Percentiles rank a stretch among this genome's conserved stretches.
Evolutionary conservation across 2,329 filamentous ascomycete genomes (phyloP).

Genomic region (Botrytis tulipae): DNA sequence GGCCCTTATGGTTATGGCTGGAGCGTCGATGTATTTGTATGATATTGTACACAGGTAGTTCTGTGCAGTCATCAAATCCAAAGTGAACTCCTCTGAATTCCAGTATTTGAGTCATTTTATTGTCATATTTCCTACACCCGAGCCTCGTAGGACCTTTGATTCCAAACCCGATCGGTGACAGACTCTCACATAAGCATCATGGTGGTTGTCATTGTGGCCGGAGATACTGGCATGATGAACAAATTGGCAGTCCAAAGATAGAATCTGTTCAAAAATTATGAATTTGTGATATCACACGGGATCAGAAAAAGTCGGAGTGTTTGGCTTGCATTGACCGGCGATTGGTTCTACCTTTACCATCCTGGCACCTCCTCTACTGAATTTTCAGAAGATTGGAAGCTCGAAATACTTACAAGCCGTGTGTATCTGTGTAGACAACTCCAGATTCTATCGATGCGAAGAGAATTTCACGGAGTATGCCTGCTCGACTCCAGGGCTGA

Average conservation of each 20-base stretch:
- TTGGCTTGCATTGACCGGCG: neutral
- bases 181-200: neutral
- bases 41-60: neutral
- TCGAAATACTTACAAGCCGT: neutral
- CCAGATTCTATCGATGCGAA: neutral
- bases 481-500: neutral
- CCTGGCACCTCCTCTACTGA: neutral
- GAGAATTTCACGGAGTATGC: neutral
- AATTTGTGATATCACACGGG: neutral
- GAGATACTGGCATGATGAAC: neutral
- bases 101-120: neutral
- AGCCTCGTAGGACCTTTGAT: neutral
- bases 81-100: neutral
- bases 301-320: neutral
- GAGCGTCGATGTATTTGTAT: neutral
- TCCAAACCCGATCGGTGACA: neutral
- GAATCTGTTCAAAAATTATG: neutral
- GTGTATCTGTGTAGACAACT: neutral
- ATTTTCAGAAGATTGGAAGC: neutral
- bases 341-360: neutral
- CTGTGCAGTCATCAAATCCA: neutral
- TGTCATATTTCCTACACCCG: neutral
- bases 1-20: neutral
- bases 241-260: neutral
- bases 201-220: neutral